A percentile compares a stretch with the other conserved stretches of the same genome.
Conservation (phyloP, 2,329 filamentous ascomycete species). For the Monilinia laxa region DNA sequence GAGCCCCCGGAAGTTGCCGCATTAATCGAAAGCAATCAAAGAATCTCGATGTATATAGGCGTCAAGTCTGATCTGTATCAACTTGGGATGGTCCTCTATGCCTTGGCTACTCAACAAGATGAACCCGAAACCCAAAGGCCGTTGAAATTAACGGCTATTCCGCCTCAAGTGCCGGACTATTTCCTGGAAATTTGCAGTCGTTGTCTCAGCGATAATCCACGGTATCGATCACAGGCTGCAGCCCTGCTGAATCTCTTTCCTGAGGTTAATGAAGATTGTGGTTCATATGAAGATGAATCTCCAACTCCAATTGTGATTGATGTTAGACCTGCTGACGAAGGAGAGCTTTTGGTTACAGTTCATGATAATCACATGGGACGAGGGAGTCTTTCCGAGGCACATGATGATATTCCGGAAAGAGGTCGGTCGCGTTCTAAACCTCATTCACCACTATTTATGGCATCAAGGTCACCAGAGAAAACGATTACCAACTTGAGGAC, state of each 20-base stretch:
- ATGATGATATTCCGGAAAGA: constrained; percentile 33
- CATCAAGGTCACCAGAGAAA: constrained; percentile 2
- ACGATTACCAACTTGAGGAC: not conserved
- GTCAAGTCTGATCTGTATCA: constrained; percentile 97
- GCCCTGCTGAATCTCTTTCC: constrained; percentile 71
- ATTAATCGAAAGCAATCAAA: constrained; percentile 83
- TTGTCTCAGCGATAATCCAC: constrained; percentile 75
- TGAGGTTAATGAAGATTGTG: constrained; percentile 30
- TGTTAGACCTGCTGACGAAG: constrained; percentile 31
- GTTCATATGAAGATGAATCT: constrained; percentile 22
- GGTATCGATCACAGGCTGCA: constrained; percentile 69
- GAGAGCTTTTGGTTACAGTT: constrained; percentile 18
- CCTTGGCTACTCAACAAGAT: constrained; percentile 80
- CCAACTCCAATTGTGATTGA: constrained; percentile 37
- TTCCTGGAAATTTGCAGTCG: constrained; percentile 71
- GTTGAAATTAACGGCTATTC: constrained; percentile 54
- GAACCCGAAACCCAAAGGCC: constrained; percentile 84
- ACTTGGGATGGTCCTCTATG: constrained; percentile 93
- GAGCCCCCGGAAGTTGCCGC: constrained; percentile 88
- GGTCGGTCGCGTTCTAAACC: constrained; percentile 38
- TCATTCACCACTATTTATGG: constrained; percentile 22
- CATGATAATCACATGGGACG: constrained; percentile 11
- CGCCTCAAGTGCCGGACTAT: constrained; percentile 70
- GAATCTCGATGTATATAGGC: constrained; percentile 95
- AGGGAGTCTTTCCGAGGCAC: not conserved